Conservation (phyloP, 2,329 filamentous ascomycete species). For the Clonostachys rhizophaga region DNA sequence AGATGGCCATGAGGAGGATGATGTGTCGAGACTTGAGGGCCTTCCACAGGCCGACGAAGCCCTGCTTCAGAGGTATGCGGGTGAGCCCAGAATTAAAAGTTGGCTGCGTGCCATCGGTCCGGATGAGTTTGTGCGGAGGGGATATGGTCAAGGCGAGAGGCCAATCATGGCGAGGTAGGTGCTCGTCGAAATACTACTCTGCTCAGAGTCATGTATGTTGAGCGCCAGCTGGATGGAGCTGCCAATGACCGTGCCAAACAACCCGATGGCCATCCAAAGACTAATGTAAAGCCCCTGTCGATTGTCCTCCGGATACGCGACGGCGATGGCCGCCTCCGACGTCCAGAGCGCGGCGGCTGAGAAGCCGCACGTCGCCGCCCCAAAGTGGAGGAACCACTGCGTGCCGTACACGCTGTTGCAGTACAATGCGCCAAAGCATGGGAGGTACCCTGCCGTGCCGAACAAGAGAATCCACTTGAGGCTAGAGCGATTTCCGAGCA, state of each 20-base stretch:
- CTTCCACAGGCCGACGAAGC: slow-evolving; percentile 1
- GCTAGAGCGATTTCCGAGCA: slow-evolving; percentile 5
- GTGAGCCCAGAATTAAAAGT: not conserved
- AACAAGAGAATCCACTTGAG: slow-evolving; percentile 26
- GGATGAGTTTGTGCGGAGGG: slow-evolving; percentile 36
- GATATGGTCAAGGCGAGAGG: slow-evolving; percentile 37
- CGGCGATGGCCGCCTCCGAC: slow-evolving; percentile 6
- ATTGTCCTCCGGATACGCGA: slow-evolving; percentile 14
- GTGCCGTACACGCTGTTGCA: slow-evolving; percentile 38
- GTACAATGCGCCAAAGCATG: slow-evolving; percentile 39
- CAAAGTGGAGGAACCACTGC: slow-evolving; percentile 31
- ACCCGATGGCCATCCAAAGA: slow-evolving; percentile 37
- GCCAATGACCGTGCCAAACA: slow-evolving; percentile 27
- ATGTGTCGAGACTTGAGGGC: slow-evolving; percentile 1
- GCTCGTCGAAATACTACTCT: slow-evolving; percentile 4
- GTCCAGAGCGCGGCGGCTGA: slow-evolving; percentile 25
- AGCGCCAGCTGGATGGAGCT: slow-evolving; percentile 39
- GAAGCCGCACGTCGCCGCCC: slow-evolving; percentile 28
- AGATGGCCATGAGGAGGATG: slow-evolving; percentile 3
- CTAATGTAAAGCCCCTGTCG: slow-evolving; percentile 4
- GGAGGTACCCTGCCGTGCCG: slow-evolving; percentile 37
- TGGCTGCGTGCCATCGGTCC: slow-evolving; percentile 21
- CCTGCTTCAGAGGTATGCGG: slow-evolving; percentile 1
- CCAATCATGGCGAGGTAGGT: slow-evolving; percentile 31
- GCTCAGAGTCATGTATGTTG: slow-evolving; percentile 29